A percentile compares a stretch with the other conserved stretches of the same genome.
Evolutionary conservation across 116 monocot genomes (phyloP).

Genomic region (Posidonia oceanica): DNA sequence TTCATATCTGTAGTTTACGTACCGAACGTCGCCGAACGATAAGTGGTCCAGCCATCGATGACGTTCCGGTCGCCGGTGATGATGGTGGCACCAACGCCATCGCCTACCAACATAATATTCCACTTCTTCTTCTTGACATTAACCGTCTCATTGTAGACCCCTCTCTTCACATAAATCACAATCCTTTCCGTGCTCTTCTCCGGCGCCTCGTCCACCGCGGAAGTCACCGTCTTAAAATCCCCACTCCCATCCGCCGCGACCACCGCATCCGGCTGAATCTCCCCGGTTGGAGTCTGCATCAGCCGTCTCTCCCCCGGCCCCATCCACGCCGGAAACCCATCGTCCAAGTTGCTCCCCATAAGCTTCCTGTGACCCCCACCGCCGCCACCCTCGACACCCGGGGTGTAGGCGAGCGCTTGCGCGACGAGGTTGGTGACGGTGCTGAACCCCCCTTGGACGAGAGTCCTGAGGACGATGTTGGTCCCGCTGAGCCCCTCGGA

Average conservation of each 20-base stretch:
- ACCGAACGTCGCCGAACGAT: constrained; percentile 74
- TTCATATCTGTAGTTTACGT: background rate
- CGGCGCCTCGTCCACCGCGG: constrained; percentile 62
- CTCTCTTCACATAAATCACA: constrained; percentile 78
- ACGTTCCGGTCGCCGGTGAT: constrained; percentile 54
- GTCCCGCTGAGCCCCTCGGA: constrained; percentile 52
- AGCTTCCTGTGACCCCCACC: constrained; percentile 1
- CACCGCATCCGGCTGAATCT: constrained; percentile 31
- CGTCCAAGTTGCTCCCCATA: background rate
- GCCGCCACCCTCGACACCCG: background rate
- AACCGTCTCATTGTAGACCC: constrained; percentile 73
- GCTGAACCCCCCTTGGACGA: constrained; percentile 27
- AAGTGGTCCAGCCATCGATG: constrained; percentile 86
- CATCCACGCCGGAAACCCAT: constrained; percentile 48
- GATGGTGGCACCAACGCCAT: constrained; percentile 56
- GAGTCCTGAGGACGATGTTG: constrained; percentile 26
- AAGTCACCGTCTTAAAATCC: constrained; percentile 46
- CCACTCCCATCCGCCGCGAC: constrained; percentile 88
- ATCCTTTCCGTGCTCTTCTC: constrained; percentile 35
- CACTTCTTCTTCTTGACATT: constrained; percentile 82
- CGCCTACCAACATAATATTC: constrained; percentile 77
- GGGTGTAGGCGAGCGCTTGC: constrained; percentile 13
- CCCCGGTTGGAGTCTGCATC: constrained; percentile 13
- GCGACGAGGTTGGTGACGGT: constrained; percentile 44
- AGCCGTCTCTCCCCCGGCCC: constrained; percentile 27